Base-by-base conservation (phyloP, 305 asterid genomes). In the Fraxinus sp. region DNA sequence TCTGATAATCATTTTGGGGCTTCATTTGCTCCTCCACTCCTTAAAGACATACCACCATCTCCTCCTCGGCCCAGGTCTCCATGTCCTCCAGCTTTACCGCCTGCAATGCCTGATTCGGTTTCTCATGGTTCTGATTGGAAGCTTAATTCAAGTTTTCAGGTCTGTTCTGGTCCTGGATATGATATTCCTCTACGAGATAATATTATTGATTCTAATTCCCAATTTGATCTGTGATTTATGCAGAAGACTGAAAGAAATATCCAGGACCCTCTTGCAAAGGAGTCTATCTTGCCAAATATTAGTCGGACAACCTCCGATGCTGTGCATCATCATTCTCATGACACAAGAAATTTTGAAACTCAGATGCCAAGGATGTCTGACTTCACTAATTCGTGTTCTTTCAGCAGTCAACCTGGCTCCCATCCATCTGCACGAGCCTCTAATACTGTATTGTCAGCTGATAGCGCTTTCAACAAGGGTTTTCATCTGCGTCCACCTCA, bases 401-500 rank as follows among this genome's bases (percentile, higher is more conserved):
- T 86, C 84, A 83, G 75, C 71, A 88, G 83, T 81, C 92, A 84
- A 35, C 87, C 87, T 70, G 80, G 78, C 76, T 83, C 93, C 66
- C 90, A 84, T 84, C 85, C 85, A 44, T 86, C 91, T 62, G 80
- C 83, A 10, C 89, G 87, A 79, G 87, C 85, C 24, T 86, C 89
- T 83, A 88, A 88, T 83, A 88, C 86, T 55, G 78, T 72, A 70
- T 92, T 83, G 46, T 88, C 86, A 10, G 84, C 86, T 66, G 94
- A 92, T 80, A 86, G 84, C 73, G 79, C 90, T 79, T 85, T 84
- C 79, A 85, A 83, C 88, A 93, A 91, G 89, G 90, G 93, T 87
- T 92, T 89, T 83, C 95, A 86, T 75, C 85, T 95, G 76, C 96
- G 91, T 20, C 98, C 98, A 74, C 98, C 98, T 77, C 94, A 92